Base-by-base conservation (phyloP, 2,329 filamentous ascomycete genomes). In the Aspergillus versicolor region DNA sequence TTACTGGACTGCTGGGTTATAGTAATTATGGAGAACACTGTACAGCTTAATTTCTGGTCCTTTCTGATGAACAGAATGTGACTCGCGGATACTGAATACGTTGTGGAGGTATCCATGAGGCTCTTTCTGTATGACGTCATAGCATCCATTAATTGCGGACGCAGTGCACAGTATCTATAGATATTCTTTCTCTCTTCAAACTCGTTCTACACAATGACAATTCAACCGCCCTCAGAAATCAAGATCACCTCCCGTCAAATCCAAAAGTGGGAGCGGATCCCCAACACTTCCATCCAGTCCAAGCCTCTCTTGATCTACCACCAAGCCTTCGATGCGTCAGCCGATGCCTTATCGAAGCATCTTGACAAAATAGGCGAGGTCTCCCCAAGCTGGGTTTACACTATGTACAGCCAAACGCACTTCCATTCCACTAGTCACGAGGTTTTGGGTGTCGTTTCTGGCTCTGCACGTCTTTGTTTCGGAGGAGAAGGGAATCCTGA, bases 391-490 rank as follows among this genome's bases (percentile, higher is more conserved):
- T 89, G 87, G 87, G 79, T 83, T 24, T 89, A 86, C 71, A 85
- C 84, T 15, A 90, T 90, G 86, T 90, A 87, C 70, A 71, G 69
- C 37, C 82, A 80, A 5, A 84, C 81, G 1, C 87, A 90, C 72
- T 90, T 87, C 70, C 87, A 90, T 73, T 84, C 79, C 64, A 89
- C 81, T 0, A 81, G 83, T 0, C 87, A 90, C 67, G 86, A 90
- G 73, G 81, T 89, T 3, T 79, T 91, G 2, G 83, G 79, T 62
- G 79, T 90, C 47, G 79, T 80, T 42, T 72, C 72, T 2, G 86
- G 88, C 0, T 77, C 74, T 22, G 87, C 88, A 0, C 78, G 73
- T 37, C 75, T 90, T 1, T 88, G 85, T 60, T 89, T 90, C 61
- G 87, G 87, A 4, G 85, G 86, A 13, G 85, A 88, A 62, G 74